Base-by-base conservation (phyloP, 164 flowering plant genomes). In the Buxus sempervirens region DNA sequence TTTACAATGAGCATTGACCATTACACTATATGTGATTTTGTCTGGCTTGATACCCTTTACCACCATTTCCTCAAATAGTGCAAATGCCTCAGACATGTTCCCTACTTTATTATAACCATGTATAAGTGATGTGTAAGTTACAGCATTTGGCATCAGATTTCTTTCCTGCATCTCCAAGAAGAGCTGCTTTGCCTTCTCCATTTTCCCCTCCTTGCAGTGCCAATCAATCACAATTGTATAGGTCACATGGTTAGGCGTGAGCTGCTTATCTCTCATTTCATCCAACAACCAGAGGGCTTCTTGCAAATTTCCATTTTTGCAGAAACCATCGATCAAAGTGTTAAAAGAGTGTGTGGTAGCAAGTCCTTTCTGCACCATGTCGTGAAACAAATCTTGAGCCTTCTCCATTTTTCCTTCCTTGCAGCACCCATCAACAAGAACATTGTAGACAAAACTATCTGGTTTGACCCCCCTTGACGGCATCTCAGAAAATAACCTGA, bases 341-440 rank as follows among this genome's bases (percentile, higher is more conserved):
- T 88, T 89, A 65, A 75, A 83, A 71, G 91, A 72, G 54, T 68
- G 68, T 9, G 77, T 75, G 9, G 87, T 79, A 69, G 87, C 81
- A 71, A 84, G 66, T 21, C 86, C 90, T 65, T 80, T 81, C 60
- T 78, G 67, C 59, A 67, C 62, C 87, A 82, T 88, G 75, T 79
- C 84, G 12, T 75, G 63, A 73, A 85, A 83, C 64, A 88, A 74
- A 16, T 77, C 77, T 64, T 75, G 67, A 36, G 89, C 95, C 77
- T 80, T 85, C 74, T 86, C 85, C 76, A 81, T 45, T 57, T 83
- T 69, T 22, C 83, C 85, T 71, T 71, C 83, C 74, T 82, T 82
- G 75, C 88, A 86, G 75, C 85, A 86, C 2, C 91, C 91, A 78
- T 80, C 70, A 21, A 89, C 56, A 58, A 91, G 85, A 64, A 86